phyloP scores from a whole-genome alignment of 371 early-diverging fungal species.

The Polyrhizophydium stewartii region DNA sequence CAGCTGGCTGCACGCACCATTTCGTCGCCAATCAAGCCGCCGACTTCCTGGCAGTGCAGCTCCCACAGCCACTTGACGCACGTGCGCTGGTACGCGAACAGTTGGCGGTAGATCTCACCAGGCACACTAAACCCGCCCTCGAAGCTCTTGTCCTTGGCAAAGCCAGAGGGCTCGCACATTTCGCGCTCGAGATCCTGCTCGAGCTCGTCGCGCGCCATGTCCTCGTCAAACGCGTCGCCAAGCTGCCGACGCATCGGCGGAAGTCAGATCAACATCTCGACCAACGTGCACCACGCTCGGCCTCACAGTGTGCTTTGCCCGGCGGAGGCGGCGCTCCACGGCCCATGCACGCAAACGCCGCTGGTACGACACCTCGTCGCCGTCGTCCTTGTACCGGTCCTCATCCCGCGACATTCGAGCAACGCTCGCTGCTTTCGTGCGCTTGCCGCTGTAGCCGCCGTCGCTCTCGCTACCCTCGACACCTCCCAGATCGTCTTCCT shows the following conservation, averaged over 20 bases:
- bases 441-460: not conserved
- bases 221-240: not conserved
- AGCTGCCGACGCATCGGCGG: not conserved
- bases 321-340: conserved; percentile 10
- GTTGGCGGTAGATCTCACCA: conserved; percentile 73
- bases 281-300: not conserved
- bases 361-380: conserved; percentile 38
- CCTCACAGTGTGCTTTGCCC: not conserved
- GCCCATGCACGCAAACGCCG: conserved; percentile 30
- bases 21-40: conserved; percentile 98
- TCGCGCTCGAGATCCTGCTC: conserved; percentile 40
- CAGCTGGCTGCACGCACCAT: conserved; percentile 53
- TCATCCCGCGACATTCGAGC: not conserved
- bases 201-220: not conserved
- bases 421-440: too few species aligned
- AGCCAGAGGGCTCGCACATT: conserved; percentile 57
- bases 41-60: conserved; percentile 78
- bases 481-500: conserved; percentile 7
- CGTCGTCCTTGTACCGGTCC: conserved; percentile 35
- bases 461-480: conserved; percentile 44
- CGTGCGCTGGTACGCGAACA: conserved; percentile 93
- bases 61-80: conserved; percentile 93
- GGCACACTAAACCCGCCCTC: conserved; percentile 67
- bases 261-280: not conserved
- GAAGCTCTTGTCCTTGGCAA: conserved; percentile 53